Base-by-base conservation (phyloP, 495 filamentous ascomycete species). In the Penicillium argentinense region DNA sequence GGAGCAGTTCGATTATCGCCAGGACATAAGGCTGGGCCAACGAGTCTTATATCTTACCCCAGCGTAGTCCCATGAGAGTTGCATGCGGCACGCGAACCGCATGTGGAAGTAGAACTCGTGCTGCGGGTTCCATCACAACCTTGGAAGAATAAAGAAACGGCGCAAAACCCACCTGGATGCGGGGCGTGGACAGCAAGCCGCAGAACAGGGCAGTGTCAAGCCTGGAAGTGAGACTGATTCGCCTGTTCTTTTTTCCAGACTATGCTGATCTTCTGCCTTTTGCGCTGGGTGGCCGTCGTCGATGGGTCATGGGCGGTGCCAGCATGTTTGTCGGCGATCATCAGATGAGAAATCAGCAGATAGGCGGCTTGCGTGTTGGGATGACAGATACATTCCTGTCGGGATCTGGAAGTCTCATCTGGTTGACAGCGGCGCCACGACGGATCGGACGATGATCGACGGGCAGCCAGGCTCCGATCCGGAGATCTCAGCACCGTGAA, bases 1-100 rank as follows among this genome's bases (percentile, higher is more conserved):
- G 42, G 12, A 9, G 7, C 13, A 23, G 13, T 8, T 17, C 27
- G n/a, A n/a, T n/a, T n/a, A n/a, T 5, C 2, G 1, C 18, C 14
- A 26, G 18, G 23, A 24, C 42, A 21, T 7, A 9, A 9, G 27
- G 40, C 5, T 19, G 16, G 3, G n/a, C 5, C 3, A n/a, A 5
- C 5, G 36, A 36, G 16, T 45, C 27, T 60, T 60, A 63, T 63
- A 49, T 42, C 2, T 2, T 48, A n/a, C n/a, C n/a, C n/a, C n/a
- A n/a, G n/a, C n/a, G n/a, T n/a, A 14, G 24, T 25, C 5, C 37
- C 9, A 11, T 11, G 0, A 21, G 29, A 28, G 26, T 57, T 41
- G 60, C 60, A 63, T 63, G 50, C 57, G 45, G 56, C 28, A 17
- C 19, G 17, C 21, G 17, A 49, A 28, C 56, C 60, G 60, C 57